Evolutionary conservation across 2,329 filamentous ascomycete genomes (phyloP).

Genomic region (Aureobasidium sp.): DNA sequence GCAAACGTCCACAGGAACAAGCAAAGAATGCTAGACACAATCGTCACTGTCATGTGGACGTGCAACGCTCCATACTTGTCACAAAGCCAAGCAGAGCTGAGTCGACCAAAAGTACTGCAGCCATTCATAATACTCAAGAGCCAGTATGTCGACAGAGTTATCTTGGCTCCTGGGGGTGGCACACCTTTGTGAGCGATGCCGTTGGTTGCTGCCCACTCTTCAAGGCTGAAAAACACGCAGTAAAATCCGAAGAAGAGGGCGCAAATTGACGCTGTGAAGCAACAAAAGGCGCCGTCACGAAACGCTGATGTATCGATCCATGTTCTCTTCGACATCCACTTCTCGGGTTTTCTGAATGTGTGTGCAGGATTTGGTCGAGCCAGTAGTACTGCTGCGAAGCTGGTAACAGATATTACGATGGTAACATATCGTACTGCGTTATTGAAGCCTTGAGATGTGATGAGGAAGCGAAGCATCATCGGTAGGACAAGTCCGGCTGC

Average conservation of each 20-base stretch:
- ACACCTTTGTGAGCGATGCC: conserved; percentile 36
- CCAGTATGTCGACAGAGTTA: conserved; percentile 39
- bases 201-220: conserved; percentile 43
- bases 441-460: conserved; percentile 39
- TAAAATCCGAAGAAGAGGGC: conserved; percentile 48
- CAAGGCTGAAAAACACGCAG: conserved; percentile 47
- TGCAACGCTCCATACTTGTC: conserved; percentile 40
- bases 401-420: conserved; percentile 35
- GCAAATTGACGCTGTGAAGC: conserved; percentile 39
- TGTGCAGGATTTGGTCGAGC: conserved; percentile 39
- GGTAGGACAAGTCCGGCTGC: conserved; percentile 35
- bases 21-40: conserved; percentile 36
- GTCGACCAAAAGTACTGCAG: conserved; percentile 40
- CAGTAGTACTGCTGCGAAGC: conserved; percentile 36
- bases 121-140: conserved; percentile 46
- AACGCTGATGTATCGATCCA: conserved; percentile 42
- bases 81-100: conserved; percentile 39
- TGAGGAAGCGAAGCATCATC: conserved; percentile 40
- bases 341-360: conserved; percentile 31
- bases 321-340: conserved; percentile 31
- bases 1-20: conserved; percentile 40
- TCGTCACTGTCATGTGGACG: conserved; percentile 39
- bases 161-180: conserved; percentile 17
- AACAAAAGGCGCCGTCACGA: conserved; percentile 36
- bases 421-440: conserved; percentile 38